phyloP scores from a whole-genome alignment of 768 basidiomycete genomes.

The Suillus brevipes region DNA sequence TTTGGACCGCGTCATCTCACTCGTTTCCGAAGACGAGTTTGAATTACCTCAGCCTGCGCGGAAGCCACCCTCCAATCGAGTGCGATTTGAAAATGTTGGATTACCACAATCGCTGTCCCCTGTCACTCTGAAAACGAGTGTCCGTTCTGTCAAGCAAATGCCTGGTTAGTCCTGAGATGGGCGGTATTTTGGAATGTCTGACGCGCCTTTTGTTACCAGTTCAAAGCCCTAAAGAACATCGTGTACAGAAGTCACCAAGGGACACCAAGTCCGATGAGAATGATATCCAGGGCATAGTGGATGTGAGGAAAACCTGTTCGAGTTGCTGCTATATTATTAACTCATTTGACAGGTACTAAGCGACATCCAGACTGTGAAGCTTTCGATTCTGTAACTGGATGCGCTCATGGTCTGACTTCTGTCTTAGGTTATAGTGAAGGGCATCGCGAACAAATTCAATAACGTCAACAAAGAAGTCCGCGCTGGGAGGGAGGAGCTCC shows the following conservation, averaged over 20 bases:
- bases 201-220: neutral
- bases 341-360: slow-evolving; percentile 42
- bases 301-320: slow-evolving; percentile 32
- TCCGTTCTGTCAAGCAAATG: neutral
- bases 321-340: neutral
- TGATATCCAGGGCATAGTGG: slow-evolving; percentile 39
- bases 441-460: slow-evolving; percentile 49
- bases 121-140: neutral
- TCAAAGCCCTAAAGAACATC: neutral
- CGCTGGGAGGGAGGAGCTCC: slow-evolving; percentile 44
- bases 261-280: slow-evolving; percentile 5
- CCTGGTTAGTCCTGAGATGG: neutral
- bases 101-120: neutral
- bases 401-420: slow-evolving; percentile 16
- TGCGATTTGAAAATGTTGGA: neutral
- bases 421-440: slow-evolving; percentile 47
- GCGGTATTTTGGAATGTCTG: neutral
- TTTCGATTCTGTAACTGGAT: neutral
- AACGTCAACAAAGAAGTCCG: slow-evolving; percentile 47
- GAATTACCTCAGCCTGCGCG: neutral
- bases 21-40: neutral
- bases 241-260: neutral
- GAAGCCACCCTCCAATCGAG: neutral
- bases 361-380: slow-evolving; percentile 47
- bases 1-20: neutral